Percentiles rank a stretch among this genome's conserved stretches.
Conservation (phyloP, 352 stramenopile species). For the Globisporangium megalacanthum region DNA sequence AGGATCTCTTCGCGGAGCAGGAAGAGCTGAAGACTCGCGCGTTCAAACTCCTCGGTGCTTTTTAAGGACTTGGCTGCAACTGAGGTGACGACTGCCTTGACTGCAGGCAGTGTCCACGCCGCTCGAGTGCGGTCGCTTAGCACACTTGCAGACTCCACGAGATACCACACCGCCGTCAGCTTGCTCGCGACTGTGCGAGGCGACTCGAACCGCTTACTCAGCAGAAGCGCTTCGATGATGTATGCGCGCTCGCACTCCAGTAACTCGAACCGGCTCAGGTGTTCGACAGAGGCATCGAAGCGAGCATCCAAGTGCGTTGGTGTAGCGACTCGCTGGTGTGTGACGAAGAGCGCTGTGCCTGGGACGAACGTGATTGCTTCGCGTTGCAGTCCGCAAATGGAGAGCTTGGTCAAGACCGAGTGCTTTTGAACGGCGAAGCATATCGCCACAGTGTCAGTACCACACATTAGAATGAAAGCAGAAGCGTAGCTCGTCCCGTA, state of each 20-base stretch:
- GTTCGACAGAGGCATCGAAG: slow-evolving; percentile 15
- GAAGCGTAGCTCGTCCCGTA: background rate
- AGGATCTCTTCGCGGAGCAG: slow-evolving; percentile 12
- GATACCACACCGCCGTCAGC: slow-evolving; percentile 19
- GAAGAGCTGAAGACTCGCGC: slow-evolving; percentile 5
- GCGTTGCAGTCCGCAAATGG: slow-evolving; percentile 21
- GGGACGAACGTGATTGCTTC: slow-evolving; percentile 26
- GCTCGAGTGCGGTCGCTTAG: background rate
- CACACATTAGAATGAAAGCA: background rate
- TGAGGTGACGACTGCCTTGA: slow-evolving; percentile 10
- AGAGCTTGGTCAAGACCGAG: slow-evolving; percentile 25
- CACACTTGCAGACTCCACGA: background rate
- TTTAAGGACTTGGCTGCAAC: slow-evolving; percentile 1
- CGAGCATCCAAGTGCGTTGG: background rate
- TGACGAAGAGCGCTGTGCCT: slow-evolving; percentile 33
- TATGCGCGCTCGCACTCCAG: slow-evolving; percentile 21
- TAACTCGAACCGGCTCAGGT: slow-evolving; percentile 25
- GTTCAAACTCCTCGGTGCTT: slow-evolving; percentile 15
- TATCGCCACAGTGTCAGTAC: background rate
- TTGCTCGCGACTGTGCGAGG: slow-evolving; percentile 13
- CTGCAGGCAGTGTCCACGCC: slow-evolving; percentile 2
- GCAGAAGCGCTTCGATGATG: slow-evolving; percentile 30
- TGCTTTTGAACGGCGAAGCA: slow-evolving; percentile 11
- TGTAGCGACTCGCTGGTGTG: background rate
- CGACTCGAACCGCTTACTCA: slow-evolving; percentile 19